A percentile compares a stretch with the other conserved stretches of the same genome.
Evolutionary conservation across 768 basidiomycete genomes (phyloP).

Genomic region (Termitomyces titanicus): DNA sequence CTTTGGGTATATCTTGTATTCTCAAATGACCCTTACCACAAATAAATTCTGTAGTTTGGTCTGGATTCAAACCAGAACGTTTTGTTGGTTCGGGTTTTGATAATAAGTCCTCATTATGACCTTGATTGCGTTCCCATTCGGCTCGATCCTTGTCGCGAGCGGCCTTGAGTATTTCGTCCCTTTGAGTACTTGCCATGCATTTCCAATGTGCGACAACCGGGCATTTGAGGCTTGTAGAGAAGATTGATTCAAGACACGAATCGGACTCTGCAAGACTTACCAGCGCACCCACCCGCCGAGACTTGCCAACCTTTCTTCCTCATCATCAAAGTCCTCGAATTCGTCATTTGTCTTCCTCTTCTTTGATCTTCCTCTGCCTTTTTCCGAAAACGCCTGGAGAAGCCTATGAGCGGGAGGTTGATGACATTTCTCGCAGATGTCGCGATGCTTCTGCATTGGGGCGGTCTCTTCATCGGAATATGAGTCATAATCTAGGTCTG

Average conservation of each 20-base stretch:
- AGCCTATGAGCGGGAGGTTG: conserved; percentile 52
- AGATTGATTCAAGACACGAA: conserved; percentile 7
- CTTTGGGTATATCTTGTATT: neutral
- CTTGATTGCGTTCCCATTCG: conserved; percentile 29
- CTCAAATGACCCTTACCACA: conserved; percentile 42
- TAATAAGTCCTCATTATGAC: conserved; percentile 18
- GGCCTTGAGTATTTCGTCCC: conserved; percentile 71
- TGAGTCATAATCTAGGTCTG: conserved; percentile 40
- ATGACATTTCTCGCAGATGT: conserved; percentile 72
- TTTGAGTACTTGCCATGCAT: conserved; percentile 62
- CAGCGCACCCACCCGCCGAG: conserved; percentile 86
- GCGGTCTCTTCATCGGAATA: conserved; percentile 54
- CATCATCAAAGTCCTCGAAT: conserved; percentile 52
- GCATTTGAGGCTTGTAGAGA: conserved; percentile 60
- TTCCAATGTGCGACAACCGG: conserved; percentile 76
- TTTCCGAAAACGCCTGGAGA: conserved; percentile 34
- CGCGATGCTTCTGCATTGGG: conserved; percentile 57
- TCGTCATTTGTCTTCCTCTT: conserved; percentile 46
- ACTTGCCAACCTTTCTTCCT: conserved; percentile 42
- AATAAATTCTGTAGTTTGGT: conserved; percentile 75
- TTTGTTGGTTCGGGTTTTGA: conserved; percentile 33
- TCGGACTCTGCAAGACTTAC: conserved; percentile 34
- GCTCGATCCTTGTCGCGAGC: conserved; percentile 48
- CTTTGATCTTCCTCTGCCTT: conserved; percentile 35
- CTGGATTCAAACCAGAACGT: conserved; percentile 39